Evolutionary conservation across 352 stramenopile species (phyloP), one percentile per base, ranked within the genome.

Genomic region (Pythium oligandrum): DNA sequence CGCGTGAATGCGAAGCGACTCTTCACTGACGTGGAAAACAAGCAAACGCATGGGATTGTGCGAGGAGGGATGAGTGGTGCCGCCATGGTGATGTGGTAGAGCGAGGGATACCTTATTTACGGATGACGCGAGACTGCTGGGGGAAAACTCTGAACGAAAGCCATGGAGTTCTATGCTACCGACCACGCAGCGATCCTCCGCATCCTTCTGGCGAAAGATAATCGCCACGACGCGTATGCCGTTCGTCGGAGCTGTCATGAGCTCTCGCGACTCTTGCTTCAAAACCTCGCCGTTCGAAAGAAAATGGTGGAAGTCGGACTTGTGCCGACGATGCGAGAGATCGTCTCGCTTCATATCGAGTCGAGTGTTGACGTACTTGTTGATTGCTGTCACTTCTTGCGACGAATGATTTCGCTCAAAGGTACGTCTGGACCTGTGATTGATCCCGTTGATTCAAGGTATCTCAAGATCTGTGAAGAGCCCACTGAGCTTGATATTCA

Each of bases 161-260:
- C 17, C n/a, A 90, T 90, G 78, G 72, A 83, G 48, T 83, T 88
- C 66, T 87, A 88, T 51, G 52, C 59, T 47, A 59, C 76, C 3
- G 64, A 74, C 49, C 70, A 68, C 42, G 44, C 43, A 33, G 50
- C 47, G 3, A 64, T 88, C 43, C 42, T 85, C 34, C 51, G 49
- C 0, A n/a, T 77, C 8, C 60, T 86, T 3, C 50, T 65, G 36
- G 47, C 65, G 8, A 53, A 44, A 10, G 35, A 40, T 36, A 65
- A 60, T 32, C 46, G 54, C 1, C 44, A 63, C 3, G 74, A 90
- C 30, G 59, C 61, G 44, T 84, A 78, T 34, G 75, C 67, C 0
- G 70, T 86, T n/a, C 74, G 75, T 7, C 67, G 74, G n/a, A 61
- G 61, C 1, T 83, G 73, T 35, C 57, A 64, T n/a, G 79, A 90